These are phyloP conservation scores for Galium porrigens DNA, from an alignment of 305 asterid genomes.

Conservation along the genomic window DNA sequence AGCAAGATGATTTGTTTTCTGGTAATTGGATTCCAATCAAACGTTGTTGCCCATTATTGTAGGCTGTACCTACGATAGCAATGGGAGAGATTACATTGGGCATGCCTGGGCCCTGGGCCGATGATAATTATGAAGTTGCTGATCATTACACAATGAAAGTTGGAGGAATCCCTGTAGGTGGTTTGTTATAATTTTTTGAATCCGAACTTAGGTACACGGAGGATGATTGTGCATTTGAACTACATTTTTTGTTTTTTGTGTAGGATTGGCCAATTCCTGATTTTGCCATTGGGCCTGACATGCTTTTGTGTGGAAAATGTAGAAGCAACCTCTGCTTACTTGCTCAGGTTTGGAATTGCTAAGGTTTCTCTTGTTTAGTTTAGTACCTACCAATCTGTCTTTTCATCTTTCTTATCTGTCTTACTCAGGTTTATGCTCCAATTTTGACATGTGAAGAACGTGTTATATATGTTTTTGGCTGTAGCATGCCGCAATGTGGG, in stretches of 20 bases:
- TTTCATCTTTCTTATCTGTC: neutral
- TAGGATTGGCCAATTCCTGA: constrained; percentile 69
- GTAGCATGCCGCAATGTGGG: constrained; percentile 51
- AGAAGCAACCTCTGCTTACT: constrained; percentile 46
- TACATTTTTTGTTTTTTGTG: constrained; percentile 10
- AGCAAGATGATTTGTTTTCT: no score
- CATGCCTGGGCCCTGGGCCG: constrained; percentile 92
- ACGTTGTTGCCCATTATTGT: neutral
- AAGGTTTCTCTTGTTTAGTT: neutral
- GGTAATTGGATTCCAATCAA: neutral
- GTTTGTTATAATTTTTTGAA: neutral
- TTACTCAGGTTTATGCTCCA: constrained; percentile 72
- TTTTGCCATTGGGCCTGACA: constrained; percentile 24
- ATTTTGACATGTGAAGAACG: constrained; percentile 51
- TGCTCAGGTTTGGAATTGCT: constrained; percentile 45
- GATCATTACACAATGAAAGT: constrained; percentile 77
- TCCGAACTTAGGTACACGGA: neutral
- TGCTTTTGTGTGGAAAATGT: constrained; percentile 48
- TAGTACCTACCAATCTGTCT: neutral
- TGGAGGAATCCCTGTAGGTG: constrained; percentile 75
- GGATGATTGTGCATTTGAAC: constrained; percentile 10
- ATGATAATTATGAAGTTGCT: constrained; percentile 53
- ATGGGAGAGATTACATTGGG: constrained; percentile 59
- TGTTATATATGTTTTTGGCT: constrained; percentile 49
- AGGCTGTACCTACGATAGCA: constrained; percentile 13